Conservation (phyloP, 805 yeast species). For the Candida michaelii region DNA sequence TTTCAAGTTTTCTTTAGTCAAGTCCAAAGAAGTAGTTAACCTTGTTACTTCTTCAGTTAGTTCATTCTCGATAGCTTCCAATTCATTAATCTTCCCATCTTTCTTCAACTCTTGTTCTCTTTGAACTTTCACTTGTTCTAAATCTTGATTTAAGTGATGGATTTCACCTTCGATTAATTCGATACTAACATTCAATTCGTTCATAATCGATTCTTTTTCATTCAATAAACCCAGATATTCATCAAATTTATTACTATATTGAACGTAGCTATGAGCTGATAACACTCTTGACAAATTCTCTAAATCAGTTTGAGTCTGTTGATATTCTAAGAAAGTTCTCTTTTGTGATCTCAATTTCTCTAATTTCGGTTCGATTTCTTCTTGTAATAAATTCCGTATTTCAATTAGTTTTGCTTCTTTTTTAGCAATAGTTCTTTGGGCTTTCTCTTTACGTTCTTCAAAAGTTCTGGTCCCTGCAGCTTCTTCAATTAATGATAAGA, state of each 20-base stretch:
- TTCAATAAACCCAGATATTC: conserved; percentile 44
- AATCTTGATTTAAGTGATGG: conserved; percentile 56
- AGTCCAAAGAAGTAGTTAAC: conserved; percentile 59
- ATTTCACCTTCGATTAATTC: conserved; percentile 56
- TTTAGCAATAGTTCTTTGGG: conserved; percentile 86
- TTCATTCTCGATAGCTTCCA: conserved; percentile 58
- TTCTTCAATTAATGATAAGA: conserved; percentile 88
- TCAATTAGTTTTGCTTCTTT: conserved; percentile 83
- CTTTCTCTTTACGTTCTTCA: conserved; percentile 89
- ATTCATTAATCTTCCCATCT: conserved; percentile 57
- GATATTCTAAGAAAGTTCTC: conserved; percentile 79
- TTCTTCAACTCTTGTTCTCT: conserved; percentile 59
- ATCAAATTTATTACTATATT: conserved; percentile 39
- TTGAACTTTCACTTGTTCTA: conserved; percentile 50
- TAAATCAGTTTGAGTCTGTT: conserved; percentile 75
- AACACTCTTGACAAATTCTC: conserved; percentile 74
- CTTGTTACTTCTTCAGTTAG: conserved; percentile 67
- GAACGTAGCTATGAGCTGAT: conserved; percentile 70
- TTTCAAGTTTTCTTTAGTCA: conserved; percentile 53
- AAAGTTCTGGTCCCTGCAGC: conserved; percentile 98
- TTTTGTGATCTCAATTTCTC: conserved; percentile 80
- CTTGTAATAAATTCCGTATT: conserved; percentile 67
- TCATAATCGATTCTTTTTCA: conserved; percentile 41
- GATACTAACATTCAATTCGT: conserved; percentile 42
- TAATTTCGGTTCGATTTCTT: conserved; percentile 91